A percentile compares a stretch with the other conserved stretches of the same genome.
Conservation (phyloP, 225 moss, liverwort and hornwort genomes). For the Physcomitrium patens region DNA sequence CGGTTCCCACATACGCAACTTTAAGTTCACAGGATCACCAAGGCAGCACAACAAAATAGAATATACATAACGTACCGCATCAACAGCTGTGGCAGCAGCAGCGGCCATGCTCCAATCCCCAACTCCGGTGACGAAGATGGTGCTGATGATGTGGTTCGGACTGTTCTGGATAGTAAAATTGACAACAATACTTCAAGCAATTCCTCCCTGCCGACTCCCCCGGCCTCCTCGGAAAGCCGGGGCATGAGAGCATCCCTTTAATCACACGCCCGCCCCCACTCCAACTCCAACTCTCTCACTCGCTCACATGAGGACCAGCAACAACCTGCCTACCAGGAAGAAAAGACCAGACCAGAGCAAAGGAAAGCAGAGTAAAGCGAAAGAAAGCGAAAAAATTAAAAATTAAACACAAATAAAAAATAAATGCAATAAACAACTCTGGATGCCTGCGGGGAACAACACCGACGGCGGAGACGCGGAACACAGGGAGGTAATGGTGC, state of each 20-base stretch:
- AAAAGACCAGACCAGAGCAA: no score
- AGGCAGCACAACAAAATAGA: no score
- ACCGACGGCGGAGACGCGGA: no score
- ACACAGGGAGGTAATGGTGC: no score
- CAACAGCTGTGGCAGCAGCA: slow-evolving; percentile 46
- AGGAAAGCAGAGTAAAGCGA: no score
- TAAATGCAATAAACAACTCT: no score
- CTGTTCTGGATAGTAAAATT: neutral
- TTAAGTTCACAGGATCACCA: no score
- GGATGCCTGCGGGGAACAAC: no score
- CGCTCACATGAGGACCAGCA: no score
- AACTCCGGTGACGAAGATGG: neutral
- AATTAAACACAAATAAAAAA: no score
- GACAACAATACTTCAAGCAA: slow-evolving; percentile 20
- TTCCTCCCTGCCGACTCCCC: slow-evolving; percentile 22
- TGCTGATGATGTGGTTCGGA: slow-evolving; percentile 14
- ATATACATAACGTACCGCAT: slow-evolving; percentile 44
- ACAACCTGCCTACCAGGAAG: no score
- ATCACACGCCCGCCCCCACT: neutral
- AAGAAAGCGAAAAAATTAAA: no score
- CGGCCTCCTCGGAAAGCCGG: slow-evolving; percentile 33
- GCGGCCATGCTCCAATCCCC: slow-evolving; percentile 56
- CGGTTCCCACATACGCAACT: neutral
- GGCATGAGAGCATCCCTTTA: slow-evolving; percentile 36
- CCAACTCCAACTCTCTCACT: neutral